A percentile compares a stretch with the other conserved stretches of the same genome.
Evolutionary conservation across 306 rosid species (phyloP).

Genomic region (Geum urbanum): DNA sequence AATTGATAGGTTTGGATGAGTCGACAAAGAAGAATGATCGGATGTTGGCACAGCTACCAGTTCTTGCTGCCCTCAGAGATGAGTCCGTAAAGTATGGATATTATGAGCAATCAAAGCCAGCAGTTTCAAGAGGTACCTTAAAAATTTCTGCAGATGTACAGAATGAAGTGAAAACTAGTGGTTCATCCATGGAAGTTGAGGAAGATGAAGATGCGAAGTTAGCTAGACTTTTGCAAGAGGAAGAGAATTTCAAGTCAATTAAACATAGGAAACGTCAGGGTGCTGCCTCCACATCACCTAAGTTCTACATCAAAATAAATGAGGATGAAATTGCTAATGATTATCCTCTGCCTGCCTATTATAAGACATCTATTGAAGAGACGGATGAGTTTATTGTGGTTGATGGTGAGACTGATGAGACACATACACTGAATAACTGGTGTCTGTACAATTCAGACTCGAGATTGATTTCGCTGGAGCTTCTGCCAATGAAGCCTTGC

Average conservation of each 20-base stretch:
- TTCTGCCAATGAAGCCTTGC: slow-evolving; percentile 96
- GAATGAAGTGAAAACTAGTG: slow-evolving; percentile 31
- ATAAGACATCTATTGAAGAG: slow-evolving; percentile 64
- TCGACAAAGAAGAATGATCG: slow-evolving; percentile 54
- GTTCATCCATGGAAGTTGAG: slow-evolving; percentile 30
- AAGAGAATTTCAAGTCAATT: slow-evolving; percentile 67
- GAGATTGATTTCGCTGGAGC: slow-evolving; percentile 85
- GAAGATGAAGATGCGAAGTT: slow-evolving; percentile 73
- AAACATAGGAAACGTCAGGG: slow-evolving; percentile 57
- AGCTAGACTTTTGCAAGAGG: slow-evolving; percentile 85
- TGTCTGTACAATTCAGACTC: slow-evolving; percentile 81
- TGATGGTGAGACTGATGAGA: slow-evolving; percentile 55
- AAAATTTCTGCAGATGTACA: slow-evolving; percentile 41
- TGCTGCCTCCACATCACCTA: slow-evolving; percentile 34
- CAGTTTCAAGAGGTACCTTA: slow-evolving; percentile 40
- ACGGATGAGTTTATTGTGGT: slow-evolving; percentile 67
- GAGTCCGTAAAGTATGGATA: slow-evolving; percentile 46
- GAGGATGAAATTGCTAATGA: slow-evolving; percentile 96
- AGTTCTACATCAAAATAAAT: slow-evolving; percentile 77
- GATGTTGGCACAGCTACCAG: slow-evolving; percentile 56
- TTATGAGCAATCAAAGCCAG: slow-evolving; percentile 29
- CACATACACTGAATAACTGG: slow-evolving; percentile 86
- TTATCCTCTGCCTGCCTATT: slow-evolving; percentile 88
- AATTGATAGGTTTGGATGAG: slow-evolving; percentile 73
- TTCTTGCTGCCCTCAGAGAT: slow-evolving; percentile 61